phyloP scores from a whole-genome alignment of 352 stramenopile species.

The Phytophthora pistaciae region DNA sequence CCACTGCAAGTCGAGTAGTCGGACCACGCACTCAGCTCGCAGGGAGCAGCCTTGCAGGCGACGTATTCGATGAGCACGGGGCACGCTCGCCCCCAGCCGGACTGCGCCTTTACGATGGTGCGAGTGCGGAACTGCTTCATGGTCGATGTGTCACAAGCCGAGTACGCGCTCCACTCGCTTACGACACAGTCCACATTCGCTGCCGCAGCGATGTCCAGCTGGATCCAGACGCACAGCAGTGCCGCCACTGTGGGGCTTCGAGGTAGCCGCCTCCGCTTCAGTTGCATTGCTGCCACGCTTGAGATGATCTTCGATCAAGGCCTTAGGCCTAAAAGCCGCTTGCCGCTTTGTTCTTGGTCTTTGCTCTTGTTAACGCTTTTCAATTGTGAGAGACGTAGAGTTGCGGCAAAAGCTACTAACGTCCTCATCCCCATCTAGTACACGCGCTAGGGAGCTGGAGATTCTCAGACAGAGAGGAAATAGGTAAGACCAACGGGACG shows the following conservation, averaged over 20 bases:
- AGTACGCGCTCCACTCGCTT: slow-evolving; percentile 50
- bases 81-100: slow-evolving; percentile 41
- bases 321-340: slow-evolving; percentile 8
- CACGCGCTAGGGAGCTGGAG: background rate
- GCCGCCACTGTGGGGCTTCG: background rate
- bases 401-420: background rate
- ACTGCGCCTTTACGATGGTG: slow-evolving; percentile 24
- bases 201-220: background rate
- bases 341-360: background rate
- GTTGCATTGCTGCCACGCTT: background rate
- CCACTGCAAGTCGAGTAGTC: slow-evolving; percentile 43
- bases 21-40: slow-evolving; percentile 47
- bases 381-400: slow-evolving; percentile 5
- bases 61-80: slow-evolving; percentile 47
- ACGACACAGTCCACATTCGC: slow-evolving; percentile 68
- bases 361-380: slow-evolving; percentile 9
- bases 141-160: slow-evolving; percentile 40
- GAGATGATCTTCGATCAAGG: background rate
- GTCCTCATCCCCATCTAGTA: background rate
- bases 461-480: background rate
- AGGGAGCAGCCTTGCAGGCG: slow-evolving; percentile 52
- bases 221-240: slow-evolving; percentile 6
- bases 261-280: background rate
- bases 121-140: slow-evolving; percentile 54
- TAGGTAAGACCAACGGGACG: slow-evolving; percentile 19